A percentile compares a stretch with the other conserved stretches of the same genome.
Conservation (phyloP, 2,329 filamentous ascomycete species). For the Biscogniauxia marginata region DNA sequence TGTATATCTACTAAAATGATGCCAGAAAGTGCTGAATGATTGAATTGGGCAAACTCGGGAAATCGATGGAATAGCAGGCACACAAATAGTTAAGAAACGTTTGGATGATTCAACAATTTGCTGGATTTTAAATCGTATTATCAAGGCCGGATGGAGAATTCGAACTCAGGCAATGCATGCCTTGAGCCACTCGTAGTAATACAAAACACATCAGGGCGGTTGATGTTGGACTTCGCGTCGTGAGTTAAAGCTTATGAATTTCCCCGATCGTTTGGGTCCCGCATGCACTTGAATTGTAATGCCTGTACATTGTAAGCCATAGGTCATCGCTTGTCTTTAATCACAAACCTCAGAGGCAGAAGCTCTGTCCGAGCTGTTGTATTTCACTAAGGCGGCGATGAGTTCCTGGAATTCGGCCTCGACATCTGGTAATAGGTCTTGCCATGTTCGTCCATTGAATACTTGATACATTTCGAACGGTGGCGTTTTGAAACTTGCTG, state of each 20-base stretch:
- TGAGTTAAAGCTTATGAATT: not conserved
- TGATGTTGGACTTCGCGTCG: no score
- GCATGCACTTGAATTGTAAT: constrained; percentile 17
- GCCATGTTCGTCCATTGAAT: constrained; percentile 69
- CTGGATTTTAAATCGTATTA: no score
- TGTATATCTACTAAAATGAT: not conserved
- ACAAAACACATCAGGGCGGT: no score
- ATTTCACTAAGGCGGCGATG: constrained; percentile 67
- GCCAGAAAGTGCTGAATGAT: not conserved
- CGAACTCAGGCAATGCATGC: no score
- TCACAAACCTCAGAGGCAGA: constrained; percentile 59
- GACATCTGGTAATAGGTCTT: constrained; percentile 63
- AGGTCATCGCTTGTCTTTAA: not conserved
- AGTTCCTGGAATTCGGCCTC: constrained; percentile 61
- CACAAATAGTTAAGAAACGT: no score
- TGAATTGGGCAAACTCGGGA: no score
- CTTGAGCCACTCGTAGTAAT: no score
- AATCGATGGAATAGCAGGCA: no score
- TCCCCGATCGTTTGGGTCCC: not conserved
- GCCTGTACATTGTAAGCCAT: constrained; percentile 12
- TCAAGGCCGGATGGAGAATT: no score
- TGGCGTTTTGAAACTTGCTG: constrained; percentile 61
- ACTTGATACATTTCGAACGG: constrained; percentile 89
- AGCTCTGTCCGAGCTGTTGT: constrained; percentile 65
- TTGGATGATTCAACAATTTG: no score